phyloP scores from a whole-genome alignment of 768 basidiomycete species.

The Nidularia pulvinata region DNA sequence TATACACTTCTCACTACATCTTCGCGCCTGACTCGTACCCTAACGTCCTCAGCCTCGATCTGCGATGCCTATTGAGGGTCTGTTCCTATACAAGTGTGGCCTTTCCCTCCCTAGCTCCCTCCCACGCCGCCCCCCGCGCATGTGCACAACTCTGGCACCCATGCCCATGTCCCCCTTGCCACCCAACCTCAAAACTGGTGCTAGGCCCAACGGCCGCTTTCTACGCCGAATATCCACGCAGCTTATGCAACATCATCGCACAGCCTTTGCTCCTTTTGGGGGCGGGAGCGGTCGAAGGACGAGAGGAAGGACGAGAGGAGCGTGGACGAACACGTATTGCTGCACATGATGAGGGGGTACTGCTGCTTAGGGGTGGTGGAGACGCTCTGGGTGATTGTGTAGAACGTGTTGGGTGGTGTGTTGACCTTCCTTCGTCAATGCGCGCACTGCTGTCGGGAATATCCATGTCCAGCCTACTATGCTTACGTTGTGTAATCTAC shows the following conservation, averaged over 20 bases:
- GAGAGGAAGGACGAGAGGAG: slow-evolving; percentile 82
- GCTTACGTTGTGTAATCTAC: no score
- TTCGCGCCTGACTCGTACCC: slow-evolving; percentile 75
- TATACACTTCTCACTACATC: slow-evolving; percentile 85
- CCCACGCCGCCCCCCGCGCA: slow-evolving; percentile 73
- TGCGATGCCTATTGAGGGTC: slow-evolving; percentile 15
- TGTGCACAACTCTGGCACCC: slow-evolving; percentile 17
- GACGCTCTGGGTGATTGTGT: slow-evolving; percentile 22
- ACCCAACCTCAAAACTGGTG: slow-evolving; percentile 12
- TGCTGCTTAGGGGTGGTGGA: slow-evolving; percentile 40
- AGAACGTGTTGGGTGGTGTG: no score
- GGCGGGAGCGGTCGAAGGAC: slow-evolving; percentile 51
- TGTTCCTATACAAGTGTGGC: no score
- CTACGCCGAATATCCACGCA: slow-evolving; percentile 80
- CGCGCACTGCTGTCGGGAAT: no score
- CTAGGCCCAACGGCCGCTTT: slow-evolving; percentile 52
- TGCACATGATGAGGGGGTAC: slow-evolving; percentile 86
- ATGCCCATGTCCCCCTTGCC: not conserved
- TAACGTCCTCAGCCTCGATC: slow-evolving; percentile 53
- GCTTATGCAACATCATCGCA: slow-evolving; percentile 77
- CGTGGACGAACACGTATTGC: slow-evolving; percentile 74
- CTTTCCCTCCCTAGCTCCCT: no score
- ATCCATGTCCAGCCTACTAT: no score
- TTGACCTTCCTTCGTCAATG: no score
- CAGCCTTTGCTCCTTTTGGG: slow-evolving; percentile 66